Base-by-base conservation (phyloP, 2,329 filamentous ascomycete species). In the Epichloe gansuensis region DNA sequence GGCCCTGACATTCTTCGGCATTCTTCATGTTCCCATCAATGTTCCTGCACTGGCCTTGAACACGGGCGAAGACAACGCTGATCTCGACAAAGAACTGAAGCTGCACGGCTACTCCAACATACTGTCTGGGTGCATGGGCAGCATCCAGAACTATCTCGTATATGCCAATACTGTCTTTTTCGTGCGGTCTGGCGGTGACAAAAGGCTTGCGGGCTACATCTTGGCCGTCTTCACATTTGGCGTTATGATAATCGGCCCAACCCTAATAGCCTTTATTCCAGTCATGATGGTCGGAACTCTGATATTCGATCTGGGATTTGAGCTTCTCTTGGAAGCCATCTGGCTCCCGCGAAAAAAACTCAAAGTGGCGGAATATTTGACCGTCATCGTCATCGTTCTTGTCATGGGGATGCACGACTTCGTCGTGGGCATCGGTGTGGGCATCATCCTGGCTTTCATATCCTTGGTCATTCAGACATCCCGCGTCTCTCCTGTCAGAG, bases 401-500 rank as follows among this genome's bases (percentile, higher is more conserved):
- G 88, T 95, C 41, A 98, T 98, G 93, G 93, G 93, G 2, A 82
- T 90, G 9, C 91, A 95, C 70, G 93, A 98, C 68, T 98, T 98
- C 64, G 93, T 98, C 4, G 82, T 90, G 31, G 93, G 93, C 21
- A 96, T 98, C 45, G 83, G 93, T 11, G 80, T 95, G 34, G 93
- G 93, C 4, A 95, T 98, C 52, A 76, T 95, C 2, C 75, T 98
- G 45, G 93, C 93, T 0, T 97, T 95, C 63, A 78, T 94, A 25
- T 91, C 88, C 46, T 86, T 95, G 57, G 88, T 95, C 31, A 83
- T 96, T 28, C 91, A 97, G 66, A 91, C 90, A 9, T 95, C 93
- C 2, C 81, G 86, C 51, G 86, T 94, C 35, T 90, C 91, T 1
- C 90, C 93, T 15, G 87, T 98, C 47, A 81, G 91, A 48, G 89